Percentiles rank a stretch among this genome's conserved stretches.
phyloP scores from a whole-genome alignment of 371 early-diverging fungal genomes.

The Parasitella parasitica region DNA sequence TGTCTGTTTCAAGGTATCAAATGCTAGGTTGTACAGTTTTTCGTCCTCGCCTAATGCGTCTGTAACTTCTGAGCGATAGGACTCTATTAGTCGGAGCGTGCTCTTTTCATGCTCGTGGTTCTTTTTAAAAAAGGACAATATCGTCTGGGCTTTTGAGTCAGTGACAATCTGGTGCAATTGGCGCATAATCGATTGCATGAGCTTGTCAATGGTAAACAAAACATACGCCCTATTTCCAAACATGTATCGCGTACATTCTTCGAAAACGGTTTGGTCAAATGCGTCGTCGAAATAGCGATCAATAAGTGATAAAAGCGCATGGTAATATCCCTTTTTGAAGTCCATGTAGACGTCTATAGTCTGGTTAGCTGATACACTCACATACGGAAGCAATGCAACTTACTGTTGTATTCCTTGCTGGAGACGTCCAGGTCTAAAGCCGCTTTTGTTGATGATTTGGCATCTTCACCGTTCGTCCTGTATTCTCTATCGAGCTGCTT shows the following conservation, averaged over 20 bases:
- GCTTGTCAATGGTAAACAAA: constrained; percentile 84
- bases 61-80: constrained; percentile 35
- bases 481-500: constrained; percentile 66
- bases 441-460: constrained; percentile 60
- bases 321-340: constrained; percentile 61
- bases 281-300: constrained; percentile 74
- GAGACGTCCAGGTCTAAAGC: constrained; percentile 7
- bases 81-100: constrained; percentile 46
- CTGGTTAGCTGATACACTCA: too few relatives aligned
- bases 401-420: constrained; percentile 22
- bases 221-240: constrained; percentile 86
- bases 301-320: constrained; percentile 68
- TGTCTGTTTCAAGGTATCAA: constrained; percentile 42
- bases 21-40: constrained; percentile 75
- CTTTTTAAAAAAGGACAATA: constrained; percentile 23
- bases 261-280: constrained; percentile 82
- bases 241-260: constrained; percentile 84
- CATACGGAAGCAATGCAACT: constrained; percentile 2
- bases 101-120: constrained; percentile 23
- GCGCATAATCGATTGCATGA: constrained; percentile 21
- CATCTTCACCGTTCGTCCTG: constrained; percentile 51
- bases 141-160: constrained; percentile 18
- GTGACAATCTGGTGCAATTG: constrained; percentile 28
- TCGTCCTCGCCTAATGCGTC: constrained; percentile 66
- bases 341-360: constrained; percentile 26